Conservation (phyloP, 2,329 filamentous ascomycete species). For the Helminthosporium solani region DNA sequence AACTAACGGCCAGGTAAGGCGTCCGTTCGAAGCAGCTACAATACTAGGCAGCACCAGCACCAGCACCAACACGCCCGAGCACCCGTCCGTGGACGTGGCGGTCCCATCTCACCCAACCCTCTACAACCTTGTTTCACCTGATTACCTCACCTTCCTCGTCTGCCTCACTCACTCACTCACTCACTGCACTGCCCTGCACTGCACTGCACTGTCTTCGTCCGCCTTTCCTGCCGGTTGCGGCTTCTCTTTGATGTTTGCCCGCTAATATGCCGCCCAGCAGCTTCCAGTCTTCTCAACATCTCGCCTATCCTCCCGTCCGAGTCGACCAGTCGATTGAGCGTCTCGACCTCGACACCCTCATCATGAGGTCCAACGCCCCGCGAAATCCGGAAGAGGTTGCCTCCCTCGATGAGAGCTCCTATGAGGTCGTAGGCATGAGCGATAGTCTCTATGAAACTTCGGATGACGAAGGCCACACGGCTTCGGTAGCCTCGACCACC, state of each 20-base stretch:
- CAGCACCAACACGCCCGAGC: too few relatives aligned
- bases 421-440: slow-evolving; percentile 30
- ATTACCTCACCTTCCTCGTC: not conserved
- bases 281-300: slow-evolving; percentile 24
- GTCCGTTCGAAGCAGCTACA: too few relatives aligned
- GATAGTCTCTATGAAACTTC: slow-evolving; percentile 34
- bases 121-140: not conserved
- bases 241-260: slow-evolving; percentile 12
- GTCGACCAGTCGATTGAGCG: slow-evolving; percentile 32
- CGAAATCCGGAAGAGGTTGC: slow-evolving; percentile 27
- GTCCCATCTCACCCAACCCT: too few relatives aligned
- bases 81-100: too few relatives aligned
- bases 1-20: too few relatives aligned
- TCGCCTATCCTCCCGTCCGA: slow-evolving; percentile 35
- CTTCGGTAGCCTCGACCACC: slow-evolving; percentile 39
- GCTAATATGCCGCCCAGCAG: slow-evolving; percentile 36
- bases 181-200: too few relatives aligned
- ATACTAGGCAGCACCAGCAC: too few relatives aligned
- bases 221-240: slow-evolving; percentile 2
- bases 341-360: slow-evolving; percentile 36
- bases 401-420: slow-evolving; percentile 41
- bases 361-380: slow-evolving; percentile 36
- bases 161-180: not conserved
- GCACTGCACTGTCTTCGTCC: too few relatives aligned
- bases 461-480: slow-evolving; percentile 40